Evolutionary conservation across 106 monocot genomes (phyloP), one percentile per base, ranked within the genome.

Genomic region (Gastrodia elata): DNA sequence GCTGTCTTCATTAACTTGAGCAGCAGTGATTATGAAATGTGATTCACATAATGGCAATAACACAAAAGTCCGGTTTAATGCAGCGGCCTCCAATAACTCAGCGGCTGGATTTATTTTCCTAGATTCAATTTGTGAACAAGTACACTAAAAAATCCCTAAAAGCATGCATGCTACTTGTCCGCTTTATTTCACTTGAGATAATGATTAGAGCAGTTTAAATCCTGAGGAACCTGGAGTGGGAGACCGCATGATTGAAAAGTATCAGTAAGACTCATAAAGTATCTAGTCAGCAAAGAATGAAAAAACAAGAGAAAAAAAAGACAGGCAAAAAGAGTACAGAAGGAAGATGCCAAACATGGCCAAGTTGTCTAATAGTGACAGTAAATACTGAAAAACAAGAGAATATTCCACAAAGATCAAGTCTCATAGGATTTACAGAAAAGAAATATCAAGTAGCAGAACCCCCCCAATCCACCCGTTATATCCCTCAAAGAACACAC

Each of bases 381-480:
- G 35, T n/a, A 67, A 67, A 36, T 67, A 67, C 32, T 61, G 30
- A 61, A 13, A 61, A 61, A 67, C 20, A 37, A 67, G 67, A 67
- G 25, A 67, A 67, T 67, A 67, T 67, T 67, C 67, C 67, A 67
- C 67, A 67, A 67, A 35, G 34, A n/a, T 36, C 67, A 67, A 36
- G 37, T 67, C 67, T 67, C 32, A 38, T 16, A 67, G 67, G 67
- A 67, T 67, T 67, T 67, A 67, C 67, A 67, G 5, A 57, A 6
- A 57, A n/a, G n/a, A 15, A 57, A 55, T 55, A n/a, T 18, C 55
- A 55, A 16, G 3, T 55, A 55, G 41, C 15, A 55, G 33, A 36
- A 35, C 65, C 33, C 65, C 35, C 20, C 8, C 55, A 7, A n/a
- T n/a, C n/a, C 61, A 61, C 61, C 32, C 28, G 26, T 61, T 61